Conservation (phyloP, 441 rosid genomes). For the Erodium chrysanthum region DNA sequence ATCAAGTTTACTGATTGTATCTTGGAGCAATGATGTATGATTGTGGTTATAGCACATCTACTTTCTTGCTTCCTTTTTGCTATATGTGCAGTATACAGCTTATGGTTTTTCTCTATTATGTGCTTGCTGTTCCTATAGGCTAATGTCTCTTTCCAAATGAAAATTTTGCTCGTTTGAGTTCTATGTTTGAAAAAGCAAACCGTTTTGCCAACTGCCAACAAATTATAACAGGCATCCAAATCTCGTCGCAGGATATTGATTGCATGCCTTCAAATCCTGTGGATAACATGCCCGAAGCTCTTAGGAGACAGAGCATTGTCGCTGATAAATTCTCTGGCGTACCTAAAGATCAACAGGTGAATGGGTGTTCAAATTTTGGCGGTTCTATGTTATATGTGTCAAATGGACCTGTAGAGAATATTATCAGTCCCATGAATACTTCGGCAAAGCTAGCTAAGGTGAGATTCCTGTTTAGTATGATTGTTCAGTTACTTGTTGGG, state of each 20-base stretch:
- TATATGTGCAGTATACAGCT: not conserved
- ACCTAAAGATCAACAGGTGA: slow-evolving; percentile 37
- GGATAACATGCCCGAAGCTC: slow-evolving; percentile 88
- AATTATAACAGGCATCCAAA: not conserved
- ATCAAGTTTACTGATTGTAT: too few species aligned
- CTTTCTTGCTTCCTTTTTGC: not conserved
- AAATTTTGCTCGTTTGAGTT: too few species aligned
- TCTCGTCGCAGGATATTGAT: slow-evolving; percentile 73
- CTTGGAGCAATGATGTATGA: not conserved
- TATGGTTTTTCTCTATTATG: not conserved
- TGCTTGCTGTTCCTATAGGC: too few species aligned
- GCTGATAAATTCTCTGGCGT: slow-evolving; percentile 33
- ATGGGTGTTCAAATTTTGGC: slow-evolving; percentile 37
- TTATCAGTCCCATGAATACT: slow-evolving; percentile 31
- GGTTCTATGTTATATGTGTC: slow-evolving; percentile 36
- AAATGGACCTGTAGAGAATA: slow-evolving; percentile 35
- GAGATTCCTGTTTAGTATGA: slow-evolving; percentile 11
- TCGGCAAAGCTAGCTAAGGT: slow-evolving; percentile 38
- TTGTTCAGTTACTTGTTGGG: slow-evolving; percentile 2
- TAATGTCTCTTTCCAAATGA: too few species aligned
- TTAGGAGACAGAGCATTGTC: slow-evolving; percentile 41
- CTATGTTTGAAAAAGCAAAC: not conserved
- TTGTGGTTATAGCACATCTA: not conserved
- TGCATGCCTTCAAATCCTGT: slow-evolving; percentile 88
- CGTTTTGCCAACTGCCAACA: not conserved